These are phyloP conservation scores for Cyclanthera cordifolia DNA, from an alignment of 306 rosid genomes.

Conservation along the genomic window DNA sequence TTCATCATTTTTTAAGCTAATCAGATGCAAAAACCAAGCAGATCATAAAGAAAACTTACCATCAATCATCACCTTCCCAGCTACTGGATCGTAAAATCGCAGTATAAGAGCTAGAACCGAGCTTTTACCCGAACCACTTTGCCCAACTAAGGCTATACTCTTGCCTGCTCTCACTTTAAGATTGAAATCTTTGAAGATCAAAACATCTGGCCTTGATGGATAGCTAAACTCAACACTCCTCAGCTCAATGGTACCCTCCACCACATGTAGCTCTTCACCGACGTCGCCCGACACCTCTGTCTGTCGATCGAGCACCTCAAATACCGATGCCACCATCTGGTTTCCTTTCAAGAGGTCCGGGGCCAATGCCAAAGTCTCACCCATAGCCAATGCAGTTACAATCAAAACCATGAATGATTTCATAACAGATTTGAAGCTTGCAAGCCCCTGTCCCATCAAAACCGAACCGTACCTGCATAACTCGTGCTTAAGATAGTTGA, in stretches of 20 bases:
- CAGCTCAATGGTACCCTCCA: constrained; percentile 82
- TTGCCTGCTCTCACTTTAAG: constrained; percentile 59
- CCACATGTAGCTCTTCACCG: constrained; percentile 58
- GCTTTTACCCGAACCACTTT: constrained; percentile 99
- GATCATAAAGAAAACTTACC: constrained; percentile 35
- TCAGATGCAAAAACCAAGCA: too few species aligned
- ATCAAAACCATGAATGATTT: constrained; percentile 87
- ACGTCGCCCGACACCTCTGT: constrained; percentile 43
- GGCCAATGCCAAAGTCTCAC: constrained; percentile 77
- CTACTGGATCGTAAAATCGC: constrained; percentile 70
- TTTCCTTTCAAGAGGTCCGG: constrained; percentile 91
- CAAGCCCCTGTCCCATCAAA: constrained; percentile 77
- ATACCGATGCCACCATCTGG: constrained; percentile 90
- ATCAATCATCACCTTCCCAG: constrained; percentile 78
- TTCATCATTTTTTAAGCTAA: too few species aligned
- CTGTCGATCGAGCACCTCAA: constrained; percentile 65
- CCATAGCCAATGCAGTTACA: constrained; percentile 87
- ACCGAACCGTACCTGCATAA: constrained; percentile 81
- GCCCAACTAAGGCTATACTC: constrained; percentile 80
- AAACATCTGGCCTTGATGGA: constrained; percentile 83
- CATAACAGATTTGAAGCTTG: constrained; percentile 85
- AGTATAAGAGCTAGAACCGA: constrained; percentile 74
- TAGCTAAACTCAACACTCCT: constrained; percentile 57
- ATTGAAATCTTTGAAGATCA: constrained; percentile 73
- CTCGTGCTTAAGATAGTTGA: not conserved